These are phyloP conservation scores for Claviceps sp. DNA, from an alignment of 2,329 filamentous ascomycete genomes.

Conservation along the genomic window DNA sequence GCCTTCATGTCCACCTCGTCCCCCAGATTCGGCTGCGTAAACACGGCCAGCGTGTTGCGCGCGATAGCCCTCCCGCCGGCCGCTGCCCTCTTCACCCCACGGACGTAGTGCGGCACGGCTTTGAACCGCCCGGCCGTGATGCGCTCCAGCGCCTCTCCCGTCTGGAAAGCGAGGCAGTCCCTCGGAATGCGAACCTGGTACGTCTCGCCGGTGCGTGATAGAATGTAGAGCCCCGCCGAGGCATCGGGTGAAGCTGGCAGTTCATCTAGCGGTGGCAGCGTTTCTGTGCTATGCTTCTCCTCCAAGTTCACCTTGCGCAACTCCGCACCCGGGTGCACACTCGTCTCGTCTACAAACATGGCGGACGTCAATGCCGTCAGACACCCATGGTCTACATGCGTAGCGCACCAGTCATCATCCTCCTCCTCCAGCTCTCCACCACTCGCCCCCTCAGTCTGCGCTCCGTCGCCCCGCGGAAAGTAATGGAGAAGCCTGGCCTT, in stretches of 20 bases:
- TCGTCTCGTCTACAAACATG: conserved; percentile 81
- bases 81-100: conserved; percentile 49
- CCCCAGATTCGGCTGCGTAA: conserved; percentile 88
- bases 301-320: not conserved
- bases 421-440: conserved; percentile 18
- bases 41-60: conserved; percentile 85
- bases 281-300: conserved; percentile 5
- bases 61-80: conserved; percentile 43
- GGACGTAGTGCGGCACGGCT: conserved; percentile 91
- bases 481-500: conserved; percentile 92
- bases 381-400: conserved; percentile 83
- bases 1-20: conserved; percentile 60
- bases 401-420: conserved; percentile 90
- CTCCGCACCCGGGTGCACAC: conserved; percentile 1
- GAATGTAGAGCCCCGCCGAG: conserved; percentile 83
- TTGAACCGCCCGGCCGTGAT: conserved; percentile 88
- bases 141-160: conserved; percentile 77
- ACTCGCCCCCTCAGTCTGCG: not conserved
- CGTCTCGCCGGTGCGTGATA: conserved; percentile 64
- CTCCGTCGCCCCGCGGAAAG: conserved; percentile 47
- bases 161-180: conserved; percentile 92
- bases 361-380: conserved; percentile 87
- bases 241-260: conserved; percentile 67
- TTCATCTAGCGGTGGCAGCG: conserved; percentile 48
- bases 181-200: conserved; percentile 88